Conservation (phyloP, 2,329 filamentous ascomycete species). For the Huntiella moniliformis region DNA sequence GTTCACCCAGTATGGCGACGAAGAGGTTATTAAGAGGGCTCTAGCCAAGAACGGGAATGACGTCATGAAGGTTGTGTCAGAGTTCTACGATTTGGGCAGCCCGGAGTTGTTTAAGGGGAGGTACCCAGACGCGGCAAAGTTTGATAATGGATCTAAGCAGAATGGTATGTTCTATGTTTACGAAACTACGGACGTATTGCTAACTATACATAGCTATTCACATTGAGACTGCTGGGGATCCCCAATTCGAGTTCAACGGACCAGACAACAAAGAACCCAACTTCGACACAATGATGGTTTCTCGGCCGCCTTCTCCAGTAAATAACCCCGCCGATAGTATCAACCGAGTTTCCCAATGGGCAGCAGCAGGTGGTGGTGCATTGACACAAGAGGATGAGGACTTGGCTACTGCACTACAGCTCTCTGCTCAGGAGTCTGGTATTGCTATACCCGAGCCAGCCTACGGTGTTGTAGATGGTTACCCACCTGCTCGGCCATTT, state of each 20-base stretch:
- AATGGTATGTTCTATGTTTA: too few species aligned
- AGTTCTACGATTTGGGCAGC: constrained; percentile 7
- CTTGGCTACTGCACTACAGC: constrained; percentile 15
- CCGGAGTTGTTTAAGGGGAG: too few species aligned
- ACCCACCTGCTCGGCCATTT: neutral
- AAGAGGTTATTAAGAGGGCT: constrained; percentile 4
- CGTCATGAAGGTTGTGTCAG: constrained; percentile 7
- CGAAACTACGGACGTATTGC: too few species aligned
- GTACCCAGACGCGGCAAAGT: too few species aligned
- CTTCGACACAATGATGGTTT: constrained; percentile 17
- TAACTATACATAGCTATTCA: too few species aligned
- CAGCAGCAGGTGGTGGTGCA: constrained; percentile 21
- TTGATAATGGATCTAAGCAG: too few species aligned
- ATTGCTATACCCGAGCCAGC: constrained; percentile 24
- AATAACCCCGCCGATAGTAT: constrained; percentile 21
- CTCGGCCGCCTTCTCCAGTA: constrained; percentile 37
- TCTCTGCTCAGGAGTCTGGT: constrained; percentile 10
- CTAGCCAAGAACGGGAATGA: constrained; percentile 8
- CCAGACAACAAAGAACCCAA: too few species aligned
- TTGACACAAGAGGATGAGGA: constrained; percentile 27
- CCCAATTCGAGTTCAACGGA: neutral
- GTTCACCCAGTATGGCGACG: constrained; percentile 6
- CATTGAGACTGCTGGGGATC: neutral
- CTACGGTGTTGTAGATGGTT: constrained; percentile 24
- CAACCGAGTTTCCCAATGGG: constrained; percentile 31